These are phyloP conservation scores for Saturnispora quitensis DNA, from an alignment of 805 yeast species.

Conservation along the genomic window DNA sequence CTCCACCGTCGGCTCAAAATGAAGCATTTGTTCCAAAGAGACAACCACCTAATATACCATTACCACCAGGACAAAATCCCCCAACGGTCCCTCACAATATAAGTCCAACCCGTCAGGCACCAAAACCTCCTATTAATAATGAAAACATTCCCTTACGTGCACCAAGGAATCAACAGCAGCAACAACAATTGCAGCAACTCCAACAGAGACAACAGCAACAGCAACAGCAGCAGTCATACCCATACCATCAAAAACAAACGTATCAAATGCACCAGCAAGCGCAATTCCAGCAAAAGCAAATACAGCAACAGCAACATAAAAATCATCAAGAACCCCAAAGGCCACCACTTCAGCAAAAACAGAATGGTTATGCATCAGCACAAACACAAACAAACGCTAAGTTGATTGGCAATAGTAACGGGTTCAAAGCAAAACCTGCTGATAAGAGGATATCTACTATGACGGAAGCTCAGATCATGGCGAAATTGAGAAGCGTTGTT, in stretches of 20 bases:
- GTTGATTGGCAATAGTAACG: constrained; percentile 6
- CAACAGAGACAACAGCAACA: not conserved
- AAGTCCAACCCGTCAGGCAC: constrained; percentile 10
- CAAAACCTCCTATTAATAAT: constrained; percentile 14
- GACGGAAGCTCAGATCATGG: constrained; percentile 83
- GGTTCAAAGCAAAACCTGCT: constrained; percentile 17
- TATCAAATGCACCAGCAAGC: constrained; percentile 16
- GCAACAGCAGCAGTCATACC: constrained; percentile 10
- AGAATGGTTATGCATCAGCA: constrained; percentile 25
- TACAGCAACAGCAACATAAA: constrained; percentile 13
- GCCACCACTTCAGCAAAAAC: constrained; percentile 29
- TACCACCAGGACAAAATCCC: constrained; percentile 6
- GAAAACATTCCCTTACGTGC: not conserved
- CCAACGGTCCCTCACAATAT: not conserved
- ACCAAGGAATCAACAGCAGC: not conserved
- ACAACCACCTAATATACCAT: constrained; percentile 27
- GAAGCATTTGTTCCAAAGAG: constrained; percentile 29
- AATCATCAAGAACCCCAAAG: constrained; percentile 6
- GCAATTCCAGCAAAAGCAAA: constrained; percentile 32
- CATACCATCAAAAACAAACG: constrained; percentile 9
- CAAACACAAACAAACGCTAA: constrained; percentile 19
- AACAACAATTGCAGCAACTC: not conserved
- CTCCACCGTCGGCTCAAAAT: not conserved
- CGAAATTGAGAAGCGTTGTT: constrained; percentile 74
- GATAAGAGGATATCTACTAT: constrained; percentile 51